Conservation (phyloP, 805 yeast species). For the Suhomyces emberorum region DNA sequence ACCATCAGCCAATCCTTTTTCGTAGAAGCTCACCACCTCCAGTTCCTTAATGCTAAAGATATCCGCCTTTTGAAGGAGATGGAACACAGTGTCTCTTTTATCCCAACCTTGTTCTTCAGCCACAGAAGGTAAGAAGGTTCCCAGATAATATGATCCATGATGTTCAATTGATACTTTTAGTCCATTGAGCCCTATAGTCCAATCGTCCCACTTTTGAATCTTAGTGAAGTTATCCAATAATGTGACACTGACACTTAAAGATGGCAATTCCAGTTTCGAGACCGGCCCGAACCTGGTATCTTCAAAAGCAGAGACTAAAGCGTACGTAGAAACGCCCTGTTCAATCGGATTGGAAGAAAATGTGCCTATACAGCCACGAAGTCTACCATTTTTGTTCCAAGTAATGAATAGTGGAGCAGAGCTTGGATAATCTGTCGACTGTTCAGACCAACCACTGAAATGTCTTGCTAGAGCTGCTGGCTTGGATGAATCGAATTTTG, state of each 20-base stretch:
- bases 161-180: conserved; percentile 54
- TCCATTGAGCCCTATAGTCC: conserved; percentile 86
- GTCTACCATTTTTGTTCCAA: conserved; percentile 57
- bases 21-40: conserved; percentile 20
- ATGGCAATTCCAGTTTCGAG: conserved; percentile 45
- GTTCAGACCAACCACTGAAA: conserved; percentile 12
- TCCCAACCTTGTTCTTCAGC: conserved; percentile 87
- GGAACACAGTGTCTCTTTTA: conserved; percentile 62
- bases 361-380: conserved; percentile 95
- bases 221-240: conserved; percentile 56
- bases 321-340: conserved; percentile 57
- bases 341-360: conserved; percentile 56
- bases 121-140: conserved; percentile 90
- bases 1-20: conserved; percentile 28
- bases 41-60: background rate
- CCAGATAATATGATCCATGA: conserved; percentile 44
- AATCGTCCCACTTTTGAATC: conserved; percentile 54
- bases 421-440: conserved; percentile 13
- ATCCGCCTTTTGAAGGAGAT: conserved; percentile 76
- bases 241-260: conserved; percentile 62
- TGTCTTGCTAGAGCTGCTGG: conserved; percentile 13
- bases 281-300: conserved; percentile 80
- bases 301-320: conserved; percentile 62
- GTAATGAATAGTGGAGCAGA: conserved; percentile 77
- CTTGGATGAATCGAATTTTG: conserved; percentile 15